Conservation (phyloP, 805 yeast genomes). For the Candida insectorum region DNA sequence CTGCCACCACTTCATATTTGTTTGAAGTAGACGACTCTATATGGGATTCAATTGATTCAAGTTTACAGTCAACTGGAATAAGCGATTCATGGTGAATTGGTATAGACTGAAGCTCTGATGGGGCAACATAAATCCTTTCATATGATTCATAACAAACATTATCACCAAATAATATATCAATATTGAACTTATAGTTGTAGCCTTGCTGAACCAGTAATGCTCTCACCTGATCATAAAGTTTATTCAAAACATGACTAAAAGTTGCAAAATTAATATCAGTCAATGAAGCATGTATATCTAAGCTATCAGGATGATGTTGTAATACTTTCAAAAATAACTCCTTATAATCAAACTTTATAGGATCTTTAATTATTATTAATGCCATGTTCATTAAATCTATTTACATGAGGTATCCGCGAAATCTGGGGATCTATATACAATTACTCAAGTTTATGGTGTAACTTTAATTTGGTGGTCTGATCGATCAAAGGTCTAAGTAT, state of each 20-base stretch:
- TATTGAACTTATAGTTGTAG: constrained; percentile 22
- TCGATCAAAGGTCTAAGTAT: too few relatives aligned
- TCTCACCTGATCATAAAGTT: constrained; percentile 27
- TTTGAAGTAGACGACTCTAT: not conserved
- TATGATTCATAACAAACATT: not conserved
- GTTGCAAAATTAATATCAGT: constrained; percentile 17
- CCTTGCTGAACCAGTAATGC: constrained; percentile 14
- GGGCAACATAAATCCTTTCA: not conserved
- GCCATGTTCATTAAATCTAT: constrained; percentile 5
- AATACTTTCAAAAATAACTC: constrained; percentile 5
- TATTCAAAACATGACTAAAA: constrained; percentile 26
- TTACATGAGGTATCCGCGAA: too few relatives aligned
- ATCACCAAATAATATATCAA: constrained; percentile 28
- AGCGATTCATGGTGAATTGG: too few relatives aligned
- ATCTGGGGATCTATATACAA: too few relatives aligned
- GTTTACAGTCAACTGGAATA: not conserved
- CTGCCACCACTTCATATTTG: constrained; percentile 41
- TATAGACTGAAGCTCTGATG: too few relatives aligned
- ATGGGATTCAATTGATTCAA: not conserved
- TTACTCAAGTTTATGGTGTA: too few relatives aligned
- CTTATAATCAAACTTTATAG: constrained; percentile 7
- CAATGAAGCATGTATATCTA: constrained; percentile 24
- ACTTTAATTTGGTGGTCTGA: too few relatives aligned
- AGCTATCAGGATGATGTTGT: not conserved
- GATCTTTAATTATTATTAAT: constrained; percentile 8